Evolutionary conservation across 2,329 filamentous ascomycete species (phyloP), one percentile per base, ranked within the genome.

Genomic region (Penicillium palitans): DNA sequence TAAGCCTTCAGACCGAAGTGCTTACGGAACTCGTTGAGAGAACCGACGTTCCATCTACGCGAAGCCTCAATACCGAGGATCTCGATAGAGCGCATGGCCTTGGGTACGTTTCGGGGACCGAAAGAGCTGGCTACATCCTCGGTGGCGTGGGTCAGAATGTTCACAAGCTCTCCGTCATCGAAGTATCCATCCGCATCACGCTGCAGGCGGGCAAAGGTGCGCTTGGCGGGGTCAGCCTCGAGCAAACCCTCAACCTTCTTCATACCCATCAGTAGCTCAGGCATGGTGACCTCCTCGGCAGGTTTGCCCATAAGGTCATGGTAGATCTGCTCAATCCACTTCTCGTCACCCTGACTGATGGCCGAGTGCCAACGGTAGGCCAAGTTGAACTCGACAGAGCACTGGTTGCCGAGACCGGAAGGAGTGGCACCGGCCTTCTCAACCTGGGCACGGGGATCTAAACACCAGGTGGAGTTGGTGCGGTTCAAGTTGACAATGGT

Each of bases 301-400:
- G 86, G 76, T 73, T 87, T 86, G 49, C 83, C 82, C 62, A 91
- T 86, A 1, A 90, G 73, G 42, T 84, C 76, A 1, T 77, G 73
- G 69, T 90, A 91, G 60, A 90, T 82, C 13, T 87, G 80, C 65
- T 91, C 83, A 24, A 91, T 89, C 90, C 91, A 96, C 64, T 87
- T 81, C 69, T 95, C 91, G 67, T 96, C 91, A 62, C 84, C 86
- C 58, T 86, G 83, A 39, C 83, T 84, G 66, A 95, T 90, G 65
- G 88, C 87, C 3, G 90, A 91, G 77, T 96, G 91, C 90, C 91
- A 96, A 62, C 91, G 83, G 73, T 96, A 96, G 65, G 90, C 89
- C 10, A 96, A 81, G 70, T 95, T 96, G 80, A 96, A 96, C 77
- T 96, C 91, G 4, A 89, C 90, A 0, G 90, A 93, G 6, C 93